phyloP scores from a whole-genome alignment of 192 early-diverging fungal genomes.

The Chytriomyces sp. region DNA sequence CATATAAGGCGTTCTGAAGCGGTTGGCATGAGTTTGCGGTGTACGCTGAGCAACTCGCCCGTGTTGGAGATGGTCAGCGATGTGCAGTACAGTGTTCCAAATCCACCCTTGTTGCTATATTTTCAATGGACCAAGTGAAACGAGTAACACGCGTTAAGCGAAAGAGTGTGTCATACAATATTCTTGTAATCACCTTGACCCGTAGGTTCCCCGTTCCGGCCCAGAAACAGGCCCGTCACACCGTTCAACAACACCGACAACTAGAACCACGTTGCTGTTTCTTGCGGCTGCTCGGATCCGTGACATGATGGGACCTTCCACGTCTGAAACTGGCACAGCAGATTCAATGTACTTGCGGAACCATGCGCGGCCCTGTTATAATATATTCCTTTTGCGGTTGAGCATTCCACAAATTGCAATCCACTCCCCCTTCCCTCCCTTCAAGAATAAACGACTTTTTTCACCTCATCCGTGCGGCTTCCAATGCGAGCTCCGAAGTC shows the following conservation, averaged over 20 bases:
- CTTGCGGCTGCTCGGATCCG: not conserved
- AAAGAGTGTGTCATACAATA: too few relatives aligned
- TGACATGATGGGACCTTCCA: constrained; percentile 1
- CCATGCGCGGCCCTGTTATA: not conserved
- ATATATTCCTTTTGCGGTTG: not conserved
- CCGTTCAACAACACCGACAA: not conserved
- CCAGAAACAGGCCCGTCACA: not conserved
- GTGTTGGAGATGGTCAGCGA: not conserved
- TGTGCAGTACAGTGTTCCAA: constrained; percentile 1
- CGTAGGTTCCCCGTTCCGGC: not conserved
- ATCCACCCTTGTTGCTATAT: not conserved
- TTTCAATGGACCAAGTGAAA: too few relatives aligned
- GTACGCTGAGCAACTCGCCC: not conserved
- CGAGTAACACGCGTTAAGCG: too few relatives aligned
- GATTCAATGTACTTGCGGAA: constrained; percentile 2
- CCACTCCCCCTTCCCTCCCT: not conserved
- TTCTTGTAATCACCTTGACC: not conserved
- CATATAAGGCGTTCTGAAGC: not conserved
- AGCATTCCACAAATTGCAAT: too few relatives aligned
- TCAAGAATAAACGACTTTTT: not conserved
- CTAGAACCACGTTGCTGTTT: not conserved
- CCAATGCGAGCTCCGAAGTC: constrained; percentile 2
- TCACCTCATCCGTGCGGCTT: not conserved
- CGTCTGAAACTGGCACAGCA: constrained; percentile 10
- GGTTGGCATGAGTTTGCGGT: constrained; percentile 11